Evolutionary conservation across 2,329 filamentous ascomycete species (phyloP), one percentile per base, ranked within the genome.

Genomic region (Paramyrothecium sp.): DNA sequence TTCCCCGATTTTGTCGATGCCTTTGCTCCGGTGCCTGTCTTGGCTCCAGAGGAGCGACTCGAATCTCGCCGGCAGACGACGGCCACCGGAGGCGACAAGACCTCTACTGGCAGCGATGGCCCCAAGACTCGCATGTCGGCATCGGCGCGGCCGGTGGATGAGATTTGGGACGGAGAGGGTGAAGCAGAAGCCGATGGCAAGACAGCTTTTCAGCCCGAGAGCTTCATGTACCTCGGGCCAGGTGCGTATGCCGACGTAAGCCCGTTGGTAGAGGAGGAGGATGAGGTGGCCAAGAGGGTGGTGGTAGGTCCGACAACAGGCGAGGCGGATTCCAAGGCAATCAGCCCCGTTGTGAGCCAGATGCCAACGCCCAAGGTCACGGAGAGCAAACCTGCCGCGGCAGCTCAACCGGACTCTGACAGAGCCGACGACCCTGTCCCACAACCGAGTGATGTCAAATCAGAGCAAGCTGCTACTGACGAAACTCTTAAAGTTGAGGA

Each of bases 1-100:
- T 86, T 81, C 54, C 82, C 83, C 51, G 79, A 83, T 63, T 81
- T 76, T 61, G 65, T 81, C 59, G 74, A 76, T 56, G 70, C 71
- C 19, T 67, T 67, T 22, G 65, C 71, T 12, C 72, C 75, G 0
- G 69, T 65, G 1, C 73, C 75, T 2, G 70, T 72, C 23, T 71
- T 84, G 1, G 73, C 76, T 0, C 81, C 81, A n/a, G 81, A 84
- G 61, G 81, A 84, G 63, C 75, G 71, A 54, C 75, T 83, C 19
- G 79, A 79, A 61, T 81, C 79, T 61, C 79, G 83, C 61, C 78
- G 79, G 62, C 78, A 83, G 65, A 48, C 53, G 19, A 57, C 51
- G 44, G 50, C 59, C 3, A 59, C 51, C n/a, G 57, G 56, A 41
- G 58, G 38, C 46, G 26, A 30, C 19, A 23, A 41, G 21, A 34